Conservation (phyloP, 2,329 filamentous ascomycete genomes). For the Colletotrichum lupini region DNA sequence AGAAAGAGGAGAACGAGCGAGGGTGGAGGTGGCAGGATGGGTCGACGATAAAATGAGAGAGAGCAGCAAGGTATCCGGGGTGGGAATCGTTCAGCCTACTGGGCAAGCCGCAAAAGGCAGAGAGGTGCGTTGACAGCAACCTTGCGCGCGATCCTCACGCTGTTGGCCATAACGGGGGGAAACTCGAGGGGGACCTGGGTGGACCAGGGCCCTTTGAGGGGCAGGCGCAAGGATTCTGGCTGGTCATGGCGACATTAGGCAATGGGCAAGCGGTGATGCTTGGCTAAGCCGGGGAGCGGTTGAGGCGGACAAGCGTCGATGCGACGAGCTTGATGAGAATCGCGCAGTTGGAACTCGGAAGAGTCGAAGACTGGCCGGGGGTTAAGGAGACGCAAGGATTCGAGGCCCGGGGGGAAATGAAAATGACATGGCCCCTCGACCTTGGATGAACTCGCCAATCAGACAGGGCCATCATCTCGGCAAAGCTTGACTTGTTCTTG, state of each 20-base stretch:
- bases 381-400: slow-evolving; percentile 13
- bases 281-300: slow-evolving; percentile 2
- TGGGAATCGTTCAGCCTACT: not conserved
- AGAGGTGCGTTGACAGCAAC: slow-evolving; percentile 1
- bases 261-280: slow-evolving; percentile 5
- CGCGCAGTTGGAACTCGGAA: not conserved
- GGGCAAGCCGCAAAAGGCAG: not conserved
- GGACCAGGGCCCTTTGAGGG: slow-evolving; percentile 22
- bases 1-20: slow-evolving; percentile 28
- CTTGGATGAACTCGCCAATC: slow-evolving; percentile 24
- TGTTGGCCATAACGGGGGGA: slow-evolving; percentile 12
- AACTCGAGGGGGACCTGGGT: not conserved
- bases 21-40: slow-evolving; percentile 33
- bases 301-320: slow-evolving; percentile 1
- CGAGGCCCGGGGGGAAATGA: slow-evolving; percentile 29
- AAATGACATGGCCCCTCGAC: slow-evolving; percentile 4
- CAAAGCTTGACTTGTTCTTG: slow-evolving; percentile 31
- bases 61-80: slow-evolving; percentile 11
- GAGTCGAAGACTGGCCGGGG: not conserved
- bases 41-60: slow-evolving; percentile 35
- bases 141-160: slow-evolving; percentile 27
- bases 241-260: slow-evolving; percentile 32
- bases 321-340: not conserved
- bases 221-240: slow-evolving; percentile 24
- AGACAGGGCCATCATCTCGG: slow-evolving; percentile 32